Evolutionary conservation across 148 eudicot species (phyloP).

Genomic region (Spergularia bocconei): DNA sequence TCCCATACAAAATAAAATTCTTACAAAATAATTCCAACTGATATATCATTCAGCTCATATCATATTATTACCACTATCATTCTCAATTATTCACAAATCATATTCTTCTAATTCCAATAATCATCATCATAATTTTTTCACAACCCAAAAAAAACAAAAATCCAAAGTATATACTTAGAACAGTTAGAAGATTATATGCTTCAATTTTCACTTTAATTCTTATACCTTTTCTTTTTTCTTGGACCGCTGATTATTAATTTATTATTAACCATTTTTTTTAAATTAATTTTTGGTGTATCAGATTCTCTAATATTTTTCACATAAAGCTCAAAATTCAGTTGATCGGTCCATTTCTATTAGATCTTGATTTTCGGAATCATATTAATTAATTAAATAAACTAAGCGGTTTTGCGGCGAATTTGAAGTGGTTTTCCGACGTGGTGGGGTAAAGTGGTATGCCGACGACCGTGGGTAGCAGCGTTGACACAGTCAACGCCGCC

Average conservation of each 20-base stretch:
- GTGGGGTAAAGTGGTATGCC: slow-evolving; percentile 18
- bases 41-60: no score
- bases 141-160: not conserved
- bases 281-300: not conserved
- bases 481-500: slow-evolving; percentile 75
- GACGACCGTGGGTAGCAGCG: slow-evolving; percentile 41
- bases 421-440: slow-evolving; percentile 16
- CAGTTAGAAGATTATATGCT: not conserved
- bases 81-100: slow-evolving; percentile 30
- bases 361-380: slow-evolving; percentile 1
- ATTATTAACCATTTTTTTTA: not conserved
- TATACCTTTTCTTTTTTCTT: slow-evolving; percentile 4
- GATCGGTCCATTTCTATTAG: slow-evolving; percentile 4
- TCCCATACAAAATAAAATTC: not conserved
- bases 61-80: not conserved
- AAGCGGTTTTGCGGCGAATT: slow-evolving; percentile 11
- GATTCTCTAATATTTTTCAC: not conserved
- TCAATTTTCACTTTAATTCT: not conserved
- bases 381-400: not conserved
- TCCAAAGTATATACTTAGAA: not conserved
- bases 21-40: no score
- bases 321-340: not conserved
- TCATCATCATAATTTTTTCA: no score
- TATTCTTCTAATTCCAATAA: not conserved
- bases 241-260: not conserved